Evolutionary conservation across 176 grass and related monocot species (phyloP), one percentile per base, ranked within the genome.

Genomic region (Aegilops umbellulata): DNA sequence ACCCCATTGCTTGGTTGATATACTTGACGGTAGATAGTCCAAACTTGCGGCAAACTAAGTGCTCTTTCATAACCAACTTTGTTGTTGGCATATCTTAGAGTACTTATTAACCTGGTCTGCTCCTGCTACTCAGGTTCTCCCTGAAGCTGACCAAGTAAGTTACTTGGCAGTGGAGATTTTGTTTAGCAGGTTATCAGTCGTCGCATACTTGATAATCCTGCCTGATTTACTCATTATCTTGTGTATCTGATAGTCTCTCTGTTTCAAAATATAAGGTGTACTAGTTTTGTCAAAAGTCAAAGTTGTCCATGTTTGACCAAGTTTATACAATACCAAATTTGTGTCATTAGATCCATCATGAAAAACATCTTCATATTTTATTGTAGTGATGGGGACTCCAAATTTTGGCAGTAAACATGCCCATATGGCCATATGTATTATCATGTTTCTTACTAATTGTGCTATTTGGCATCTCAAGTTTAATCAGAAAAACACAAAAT

Each of bases 401-500:
- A 27, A 46, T 23, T 74, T 74, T 15, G 39, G 70, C 39, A 47
- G 41, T 47, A 74, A 74, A 74, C 70, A 49, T 47, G 41, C 41
- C 13, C 71, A 53, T 19, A 19, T 53, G 49, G 16, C 49, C 49
- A 74, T 74, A 47, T 75, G 25, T 53, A 76, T 53, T 51, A 51
- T 46, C 73, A 76, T 14, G 8, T 53, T 76, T 53, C 42, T 76
- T 46, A 51, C 44, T 19, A 30, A 53, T 53, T 29, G 25, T 19
- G 73, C 25, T 51, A 76, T 51, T 53, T 76, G 25, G 44, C 44
- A 30, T 30, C 44, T 38, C 30, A 80, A 69, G 23, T 73, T 84
- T 77, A 93, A 78, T 58, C 29, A 64, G 79, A 65, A 74, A 83
- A 79, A 80, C 47, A 27, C 34, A 87, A 27, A 79, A n/a, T 0